Percentiles rank a stretch among this genome's conserved stretches.
These are phyloP conservation scores for Suhomyces maxii DNA, from an alignment of 1,139 yeast genomes.

Conservation along the genomic window DNA sequence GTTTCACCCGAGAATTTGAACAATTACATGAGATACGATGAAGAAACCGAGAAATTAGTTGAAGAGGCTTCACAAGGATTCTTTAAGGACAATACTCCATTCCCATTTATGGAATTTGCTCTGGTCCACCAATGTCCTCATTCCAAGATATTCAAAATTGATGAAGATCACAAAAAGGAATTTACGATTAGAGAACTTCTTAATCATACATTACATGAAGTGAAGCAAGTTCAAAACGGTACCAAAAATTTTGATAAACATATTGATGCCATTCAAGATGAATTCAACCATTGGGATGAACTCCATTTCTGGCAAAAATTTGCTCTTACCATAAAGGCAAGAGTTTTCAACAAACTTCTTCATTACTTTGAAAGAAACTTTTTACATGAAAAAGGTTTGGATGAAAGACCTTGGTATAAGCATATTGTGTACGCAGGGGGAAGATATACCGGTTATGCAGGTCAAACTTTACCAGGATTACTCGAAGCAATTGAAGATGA, in stretches of 20 bases:
- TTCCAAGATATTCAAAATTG: conserved; percentile 12
- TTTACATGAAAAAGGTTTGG: conserved; percentile 61
- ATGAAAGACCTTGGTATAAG: conserved; percentile 78
- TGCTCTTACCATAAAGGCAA: conserved; percentile 33
- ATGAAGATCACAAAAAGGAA: conserved; percentile 15
- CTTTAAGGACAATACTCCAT: conserved; percentile 10
- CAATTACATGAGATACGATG: conserved; percentile 20
- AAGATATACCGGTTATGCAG: conserved; percentile 82
- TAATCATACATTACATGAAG: conserved; percentile 24
- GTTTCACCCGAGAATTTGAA: conserved; percentile 17
- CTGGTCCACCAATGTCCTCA: conserved; percentile 20
- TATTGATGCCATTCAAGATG: conserved; percentile 32
- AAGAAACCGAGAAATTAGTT: conserved; percentile 23
- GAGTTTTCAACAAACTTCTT: conserved; percentile 42
- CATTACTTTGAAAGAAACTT: conserved; percentile 68
- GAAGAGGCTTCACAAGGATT: conserved; percentile 25
- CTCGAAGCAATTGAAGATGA: conserved; percentile 76
- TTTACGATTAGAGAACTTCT: conserved; percentile 32
- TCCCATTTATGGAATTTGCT: conserved; percentile 29
- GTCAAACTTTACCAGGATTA: conserved; percentile 78
- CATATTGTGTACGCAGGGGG: conserved; percentile 85
- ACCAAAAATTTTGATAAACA: conserved; percentile 40
- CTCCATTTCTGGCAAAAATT: conserved; percentile 44
- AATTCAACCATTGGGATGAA: conserved; percentile 35
- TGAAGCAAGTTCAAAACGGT: conserved; percentile 25